Evolutionary conservation across 2,329 filamentous ascomycete genomes (phyloP).

Genomic region (Diatrype stigma): DNA sequence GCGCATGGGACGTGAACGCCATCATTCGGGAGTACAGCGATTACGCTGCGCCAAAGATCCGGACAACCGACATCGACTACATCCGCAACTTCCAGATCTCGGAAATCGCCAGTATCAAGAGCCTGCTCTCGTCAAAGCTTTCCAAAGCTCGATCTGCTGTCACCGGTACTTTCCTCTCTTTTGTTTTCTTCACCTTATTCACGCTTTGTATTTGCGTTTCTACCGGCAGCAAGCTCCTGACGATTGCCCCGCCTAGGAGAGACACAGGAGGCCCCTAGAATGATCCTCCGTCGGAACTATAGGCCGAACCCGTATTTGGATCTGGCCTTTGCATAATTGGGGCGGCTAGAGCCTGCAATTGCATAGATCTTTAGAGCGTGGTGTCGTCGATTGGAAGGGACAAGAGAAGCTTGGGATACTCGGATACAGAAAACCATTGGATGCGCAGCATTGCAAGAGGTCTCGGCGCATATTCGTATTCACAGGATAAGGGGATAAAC

Average conservation of each 20-base stretch:
- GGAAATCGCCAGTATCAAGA: constrained; percentile 19
- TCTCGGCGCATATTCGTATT: constrained; percentile 9
- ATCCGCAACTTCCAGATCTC: constrained; percentile 46
- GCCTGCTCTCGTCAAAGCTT: neutral
- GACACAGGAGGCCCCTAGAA: neutral
- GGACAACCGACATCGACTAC: constrained; percentile 58
- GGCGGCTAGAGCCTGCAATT: neutral
- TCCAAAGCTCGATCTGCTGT: neutral
- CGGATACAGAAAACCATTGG: neutral
- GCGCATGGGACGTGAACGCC: constrained; percentile 59
- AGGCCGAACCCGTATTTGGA: neutral
- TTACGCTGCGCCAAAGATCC: constrained; percentile 58
- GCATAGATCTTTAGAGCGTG: neutral
- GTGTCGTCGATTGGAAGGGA: neutral
- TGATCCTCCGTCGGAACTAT: neutral
- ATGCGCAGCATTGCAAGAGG: constrained; percentile 5
- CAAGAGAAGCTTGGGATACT: neutral
- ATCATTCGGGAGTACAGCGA: constrained; percentile 70
- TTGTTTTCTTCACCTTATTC: constrained; percentile 12
- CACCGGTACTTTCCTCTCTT: constrained; percentile 11
- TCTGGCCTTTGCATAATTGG: neutral
- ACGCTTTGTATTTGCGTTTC: constrained; percentile 14
- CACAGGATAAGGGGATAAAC: constrained; percentile 10
- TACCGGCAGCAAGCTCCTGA: constrained; percentile 6
- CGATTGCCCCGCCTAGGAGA: constrained; percentile 4